phyloP scores from a whole-genome alignment of 2,329 filamentous ascomycete genomes.

The Dothideomycetidae sp. region DNA sequence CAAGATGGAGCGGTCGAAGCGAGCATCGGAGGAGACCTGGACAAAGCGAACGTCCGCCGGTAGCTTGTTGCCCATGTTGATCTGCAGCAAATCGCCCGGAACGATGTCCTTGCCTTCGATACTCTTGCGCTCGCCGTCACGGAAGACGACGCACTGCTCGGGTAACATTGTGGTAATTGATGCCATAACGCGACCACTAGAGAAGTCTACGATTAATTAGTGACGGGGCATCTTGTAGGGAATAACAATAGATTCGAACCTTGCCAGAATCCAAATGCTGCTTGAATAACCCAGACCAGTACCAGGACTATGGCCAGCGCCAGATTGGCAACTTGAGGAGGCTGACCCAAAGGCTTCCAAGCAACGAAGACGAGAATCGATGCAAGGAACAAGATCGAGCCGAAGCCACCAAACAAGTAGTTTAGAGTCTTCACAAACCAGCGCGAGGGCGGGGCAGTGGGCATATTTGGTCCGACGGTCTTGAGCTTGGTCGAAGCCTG shows the following conservation, averaged over 20 bases:
- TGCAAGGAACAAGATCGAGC: slow-evolving; percentile 53
- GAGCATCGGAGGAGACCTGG: slow-evolving; percentile 52
- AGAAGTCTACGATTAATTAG: slow-evolving; percentile 52
- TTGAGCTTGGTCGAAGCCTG: slow-evolving; percentile 41
- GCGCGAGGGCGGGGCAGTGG: slow-evolving; percentile 49
- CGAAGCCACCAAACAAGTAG: slow-evolving; percentile 69
- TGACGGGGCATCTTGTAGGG: too few species aligned
- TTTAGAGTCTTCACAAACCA: slow-evolving; percentile 43
- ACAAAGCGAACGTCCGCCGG: slow-evolving; percentile 60
- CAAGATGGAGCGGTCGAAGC: slow-evolving; percentile 59
- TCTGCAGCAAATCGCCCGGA: slow-evolving; percentile 53
- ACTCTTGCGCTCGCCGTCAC: slow-evolving; percentile 38
- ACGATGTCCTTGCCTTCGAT: slow-evolving; percentile 42
- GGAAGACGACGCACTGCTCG: slow-evolving; percentile 51
- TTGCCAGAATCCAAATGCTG: slow-evolving; percentile 42
- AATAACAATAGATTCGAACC: slow-evolving; percentile 6
- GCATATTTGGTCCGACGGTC: slow-evolving; percentile 53
- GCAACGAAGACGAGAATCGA: slow-evolving; percentile 60
- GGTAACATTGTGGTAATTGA: slow-evolving; percentile 72
- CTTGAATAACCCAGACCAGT: slow-evolving; percentile 50
- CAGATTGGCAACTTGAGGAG: slow-evolving; percentile 55
- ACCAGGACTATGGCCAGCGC: slow-evolving; percentile 60
- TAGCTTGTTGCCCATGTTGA: slow-evolving; percentile 59
- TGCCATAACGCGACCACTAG: slow-evolving; percentile 60
- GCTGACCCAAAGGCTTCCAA: slow-evolving; percentile 60